Base-by-base conservation (phyloP, 371 early-diverging fungal genomes). In the Actinomortierella wolfii region DNA sequence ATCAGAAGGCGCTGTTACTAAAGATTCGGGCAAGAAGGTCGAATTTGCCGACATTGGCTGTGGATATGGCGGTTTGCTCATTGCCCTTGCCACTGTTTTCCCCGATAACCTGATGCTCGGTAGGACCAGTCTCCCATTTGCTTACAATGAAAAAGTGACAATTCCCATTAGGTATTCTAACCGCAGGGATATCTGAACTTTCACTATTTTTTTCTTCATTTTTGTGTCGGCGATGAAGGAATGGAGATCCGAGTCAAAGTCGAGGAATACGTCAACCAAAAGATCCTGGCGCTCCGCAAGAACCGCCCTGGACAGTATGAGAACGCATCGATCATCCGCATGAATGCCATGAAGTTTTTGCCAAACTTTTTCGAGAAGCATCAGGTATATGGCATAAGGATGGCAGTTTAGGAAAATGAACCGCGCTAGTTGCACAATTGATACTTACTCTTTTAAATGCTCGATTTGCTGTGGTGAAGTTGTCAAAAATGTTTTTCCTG, bases 11-110 rank as follows among this genome's bases (percentile, higher is more conserved):
- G 66, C 69, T n/a, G 57, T 67, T 14, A 44, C 53, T 8, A 24
- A 60, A 54, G 67, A 67, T 52, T 69, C 67, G 13, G 67, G 67
- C 57, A 74, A 75, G 51, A 79, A 88, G 52, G 94, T 98, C 17
- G 96, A 95, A 66, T 97, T 98, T 83, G 95, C 98, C 8, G 99
- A 99, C 79, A 91, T 99, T 68, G 99, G 99, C 17, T 99, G 99
- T 79, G 99, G 99, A 56, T 99, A 99, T 76, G 99, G 99, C 60
- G 98, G 98, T 26, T 85, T 99, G 7, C 76, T 96, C 51, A 89
- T 97, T 25, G 88, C 91, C 5, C 78, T 99, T 59, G 90, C 98
- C 3, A 92, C 96, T 15, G 76, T 94, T 45, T 97, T 86, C 65
- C 99, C 98, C 7, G 88, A 91, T 20, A 94, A 82, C 13, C 81